phyloP scores from a whole-genome alignment of 306 rosid genomes.

The Glycyrrhiza uralensis region DNA sequence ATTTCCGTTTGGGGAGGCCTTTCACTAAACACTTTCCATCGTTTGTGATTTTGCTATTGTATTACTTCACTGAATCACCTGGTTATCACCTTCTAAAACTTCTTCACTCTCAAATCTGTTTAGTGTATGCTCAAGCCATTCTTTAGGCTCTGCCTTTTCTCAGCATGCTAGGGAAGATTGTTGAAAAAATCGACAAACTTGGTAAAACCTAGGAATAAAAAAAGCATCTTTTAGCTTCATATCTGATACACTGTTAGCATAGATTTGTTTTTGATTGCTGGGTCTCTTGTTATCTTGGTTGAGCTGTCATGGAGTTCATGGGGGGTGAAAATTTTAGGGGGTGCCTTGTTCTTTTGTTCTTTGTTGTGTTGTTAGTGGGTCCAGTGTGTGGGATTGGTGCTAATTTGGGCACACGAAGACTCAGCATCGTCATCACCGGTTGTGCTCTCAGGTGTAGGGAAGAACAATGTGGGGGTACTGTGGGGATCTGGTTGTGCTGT shows the following conservation, averaged over 20 bases:
- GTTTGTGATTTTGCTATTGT: neutral
- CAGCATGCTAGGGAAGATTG: neutral
- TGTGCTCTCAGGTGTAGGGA: no score
- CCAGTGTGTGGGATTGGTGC: constrained; percentile 75
- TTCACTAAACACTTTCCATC: neutral
- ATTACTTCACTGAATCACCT: no score
- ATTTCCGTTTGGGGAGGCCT: constrained; percentile 1
- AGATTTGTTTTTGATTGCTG: neutral
- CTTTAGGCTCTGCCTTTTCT: neutral
- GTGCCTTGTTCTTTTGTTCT: constrained; percentile 26
- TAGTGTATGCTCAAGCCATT: neutral
- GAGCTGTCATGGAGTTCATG: constrained; percentile 38
- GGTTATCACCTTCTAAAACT: neutral
- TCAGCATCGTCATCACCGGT: no score
- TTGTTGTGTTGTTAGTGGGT: constrained; percentile 33
- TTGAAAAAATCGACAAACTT: constrained; percentile 2
- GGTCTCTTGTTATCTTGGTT: neutral
- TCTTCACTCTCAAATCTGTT: neutral
- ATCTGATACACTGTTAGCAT: neutral
- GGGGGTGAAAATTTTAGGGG: constrained; percentile 31
- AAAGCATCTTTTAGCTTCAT: constrained; percentile 19
- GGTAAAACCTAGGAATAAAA: constrained; percentile 10
- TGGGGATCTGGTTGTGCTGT: no score
- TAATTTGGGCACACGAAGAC: constrained; percentile 97
- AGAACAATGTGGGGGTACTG: no score